Percentiles rank a stretch among this genome's conserved stretches.
Evolutionary conservation across 768 basidiomycete genomes (phyloP).

Genomic region (Calocera viscosa): DNA sequence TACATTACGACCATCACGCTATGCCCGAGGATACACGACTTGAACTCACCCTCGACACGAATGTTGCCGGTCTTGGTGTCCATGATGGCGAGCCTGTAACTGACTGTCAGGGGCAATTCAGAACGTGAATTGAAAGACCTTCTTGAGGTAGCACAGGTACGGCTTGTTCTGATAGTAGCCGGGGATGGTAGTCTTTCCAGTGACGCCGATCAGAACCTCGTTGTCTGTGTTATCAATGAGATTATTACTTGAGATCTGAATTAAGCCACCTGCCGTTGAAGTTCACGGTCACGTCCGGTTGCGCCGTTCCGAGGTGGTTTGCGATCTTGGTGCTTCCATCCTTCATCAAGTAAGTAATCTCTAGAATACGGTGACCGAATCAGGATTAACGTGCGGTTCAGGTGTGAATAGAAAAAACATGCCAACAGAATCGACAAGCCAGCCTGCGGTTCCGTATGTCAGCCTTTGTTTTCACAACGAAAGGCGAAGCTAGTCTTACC

Average conservation of each 20-base stretch:
- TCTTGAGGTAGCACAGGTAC: constrained; percentile 1
- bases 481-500: not conserved
- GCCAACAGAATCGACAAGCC: no score
- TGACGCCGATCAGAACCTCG: not conserved
- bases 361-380: not conserved
- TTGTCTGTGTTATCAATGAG: not conserved
- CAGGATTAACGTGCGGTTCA: no score
- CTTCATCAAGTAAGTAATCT: not conserved
- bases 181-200: not conserved
- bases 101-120: no score
- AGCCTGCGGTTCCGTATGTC: no score
- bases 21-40: not conserved
- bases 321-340: not conserved
- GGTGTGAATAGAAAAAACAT: no score
- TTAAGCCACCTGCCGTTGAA: not conserved
- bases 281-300: not conserved
- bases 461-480: not conserved
- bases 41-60: not conserved
- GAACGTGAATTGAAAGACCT: no score
- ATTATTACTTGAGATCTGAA: not conserved
- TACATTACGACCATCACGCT: not conserved
- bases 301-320: not conserved
- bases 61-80: not conserved
- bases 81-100: not conserved
- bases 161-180: not conserved